These are phyloP conservation scores for Cystobasidium slooffiae DNA, from an alignment of 1,284 basidiomycete genomes.

Conservation along the genomic window DNA sequence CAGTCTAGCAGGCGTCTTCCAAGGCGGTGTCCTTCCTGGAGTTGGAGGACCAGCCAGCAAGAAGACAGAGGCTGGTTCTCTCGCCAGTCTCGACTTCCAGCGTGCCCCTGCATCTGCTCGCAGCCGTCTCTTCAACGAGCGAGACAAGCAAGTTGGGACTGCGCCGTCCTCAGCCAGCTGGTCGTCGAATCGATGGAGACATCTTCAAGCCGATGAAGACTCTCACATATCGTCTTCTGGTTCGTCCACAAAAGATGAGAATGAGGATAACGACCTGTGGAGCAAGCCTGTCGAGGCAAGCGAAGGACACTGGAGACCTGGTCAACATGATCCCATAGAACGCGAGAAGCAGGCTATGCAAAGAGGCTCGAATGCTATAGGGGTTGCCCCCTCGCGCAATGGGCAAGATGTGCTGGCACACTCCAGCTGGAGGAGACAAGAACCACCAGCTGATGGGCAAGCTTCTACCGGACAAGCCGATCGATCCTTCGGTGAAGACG, in stretches of 20 bases:
- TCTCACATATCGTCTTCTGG: slow-evolving; percentile 40
- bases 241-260: slow-evolving; percentile 25
- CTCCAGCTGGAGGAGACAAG: slow-evolving; percentile 13
- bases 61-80: slow-evolving; percentile 3
- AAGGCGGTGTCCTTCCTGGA: slow-evolving; percentile 37
- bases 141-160: not conserved
- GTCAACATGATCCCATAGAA: slow-evolving; percentile 24
- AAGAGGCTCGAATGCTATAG: not conserved
- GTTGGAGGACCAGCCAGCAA: not conserved
- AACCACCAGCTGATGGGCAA: slow-evolving; percentile 8
- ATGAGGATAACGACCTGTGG: slow-evolving; percentile 22
- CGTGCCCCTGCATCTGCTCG: slow-evolving; percentile 19
- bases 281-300: not conserved
- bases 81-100: slow-evolving; percentile 10
- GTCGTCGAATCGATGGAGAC: slow-evolving; percentile 37
- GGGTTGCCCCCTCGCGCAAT: not conserved
- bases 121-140: not conserved
- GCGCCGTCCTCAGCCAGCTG: slow-evolving; percentile 11
- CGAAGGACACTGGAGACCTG: slow-evolving; percentile 25
- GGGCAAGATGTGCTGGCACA: slow-evolving; percentile 5
- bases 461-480: not conserved
- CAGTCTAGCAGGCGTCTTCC: slow-evolving; percentile 25
- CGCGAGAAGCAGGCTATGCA: slow-evolving; percentile 21
- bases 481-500: not conserved
- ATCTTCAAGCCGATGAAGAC: slow-evolving; percentile 42